Conservation (phyloP, 495 filamentous ascomycete species). For the Jackrogersella multiformis region DNA sequence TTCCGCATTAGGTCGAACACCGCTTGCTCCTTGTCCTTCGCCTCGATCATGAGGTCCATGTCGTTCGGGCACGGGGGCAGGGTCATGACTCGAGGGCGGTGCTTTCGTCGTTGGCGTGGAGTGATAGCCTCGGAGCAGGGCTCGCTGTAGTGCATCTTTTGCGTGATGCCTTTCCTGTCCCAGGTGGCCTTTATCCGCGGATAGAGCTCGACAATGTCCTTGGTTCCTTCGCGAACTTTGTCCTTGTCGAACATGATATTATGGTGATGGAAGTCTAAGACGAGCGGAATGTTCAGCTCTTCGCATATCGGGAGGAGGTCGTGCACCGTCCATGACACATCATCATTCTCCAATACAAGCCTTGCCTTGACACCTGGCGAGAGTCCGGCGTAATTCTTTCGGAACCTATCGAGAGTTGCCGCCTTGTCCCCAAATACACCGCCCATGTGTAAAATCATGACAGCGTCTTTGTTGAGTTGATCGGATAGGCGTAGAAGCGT, state of each 20-base stretch:
- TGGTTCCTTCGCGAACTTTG: constrained; percentile 82
- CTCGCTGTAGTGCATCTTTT: constrained; percentile 97
- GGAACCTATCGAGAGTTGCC: constrained; percentile 82
- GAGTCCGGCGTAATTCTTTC: constrained; percentile 74
- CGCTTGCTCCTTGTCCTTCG: constrained; percentile 97
- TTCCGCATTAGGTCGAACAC: constrained; percentile 93
- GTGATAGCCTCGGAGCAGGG: constrained; percentile 79
- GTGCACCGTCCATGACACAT: constrained; percentile 88
- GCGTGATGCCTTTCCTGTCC: constrained; percentile 84
- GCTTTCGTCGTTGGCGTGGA: constrained; percentile 78
- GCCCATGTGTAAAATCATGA: constrained; percentile 96
- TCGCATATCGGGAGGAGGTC: constrained; percentile 91
- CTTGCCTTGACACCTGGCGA: constrained; percentile 77
- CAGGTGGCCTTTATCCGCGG: constrained; percentile 82
- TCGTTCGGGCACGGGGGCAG: constrained; percentile 82
- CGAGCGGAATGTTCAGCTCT: constrained; percentile 90
- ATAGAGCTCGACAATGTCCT: constrained; percentile 73
- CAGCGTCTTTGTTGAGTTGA: constrained; percentile 85
- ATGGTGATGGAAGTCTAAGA: constrained; percentile 95
- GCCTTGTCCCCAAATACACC: constrained; percentile 90
- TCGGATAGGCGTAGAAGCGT: constrained; percentile 78
- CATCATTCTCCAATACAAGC: constrained; percentile 93
- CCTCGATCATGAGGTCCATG: constrained; percentile 98
- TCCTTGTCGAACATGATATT: constrained; percentile 85
- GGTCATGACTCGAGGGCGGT: constrained; percentile 77